phyloP scores from a whole-genome alignment of 139 green algal species.

The Auxenochlorella protothecoides region DNA sequence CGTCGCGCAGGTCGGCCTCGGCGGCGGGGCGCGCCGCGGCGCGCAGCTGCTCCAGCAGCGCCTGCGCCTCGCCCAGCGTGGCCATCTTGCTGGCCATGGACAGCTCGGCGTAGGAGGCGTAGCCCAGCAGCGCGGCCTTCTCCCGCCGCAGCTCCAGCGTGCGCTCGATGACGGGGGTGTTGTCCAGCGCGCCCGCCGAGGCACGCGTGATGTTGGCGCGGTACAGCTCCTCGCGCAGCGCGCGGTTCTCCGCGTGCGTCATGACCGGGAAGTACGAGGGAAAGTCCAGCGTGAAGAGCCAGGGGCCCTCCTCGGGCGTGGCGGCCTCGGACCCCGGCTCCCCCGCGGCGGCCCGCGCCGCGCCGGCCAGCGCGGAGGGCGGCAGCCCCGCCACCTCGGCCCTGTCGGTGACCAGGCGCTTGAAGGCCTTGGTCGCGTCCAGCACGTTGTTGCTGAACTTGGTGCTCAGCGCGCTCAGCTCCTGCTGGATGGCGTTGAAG shows the following conservation, averaged over 20 bases:
- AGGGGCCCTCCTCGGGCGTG: constrained; percentile 75
- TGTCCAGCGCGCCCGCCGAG: constrained; percentile 68
- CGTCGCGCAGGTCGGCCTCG: constrained; percentile 67
- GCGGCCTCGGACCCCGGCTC: constrained; percentile 59
- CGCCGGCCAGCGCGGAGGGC: constrained; percentile 51
- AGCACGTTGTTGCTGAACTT: constrained; percentile 92
- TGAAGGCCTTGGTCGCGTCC: constrained; percentile 69
- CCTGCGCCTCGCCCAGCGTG: constrained; percentile 55
- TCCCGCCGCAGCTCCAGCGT: constrained; percentile 71
- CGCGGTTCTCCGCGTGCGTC: constrained; percentile 70
- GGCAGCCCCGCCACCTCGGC: constrained; percentile 73
- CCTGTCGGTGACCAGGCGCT: constrained; percentile 71
- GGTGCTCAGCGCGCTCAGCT: constrained; percentile 76
- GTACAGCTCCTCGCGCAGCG: constrained; percentile 92
- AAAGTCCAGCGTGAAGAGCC: constrained; percentile 91
- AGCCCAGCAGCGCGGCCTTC: constrained; percentile 88
- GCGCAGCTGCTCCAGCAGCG: constrained; percentile 87
- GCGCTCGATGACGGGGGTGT: constrained; percentile 78
- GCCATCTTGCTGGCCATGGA: constrained; percentile 84
- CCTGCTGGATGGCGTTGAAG: constrained; percentile 95
- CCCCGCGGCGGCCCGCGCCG: constrained; percentile 19
- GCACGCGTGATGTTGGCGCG: constrained; percentile 75
- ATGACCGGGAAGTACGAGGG: constrained; percentile 81
- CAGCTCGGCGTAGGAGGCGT: constrained; percentile 67
- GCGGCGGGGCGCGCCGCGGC: constrained; percentile 46